Evolutionary conservation across 2,329 filamentous ascomycete genomes (phyloP).

Genomic region (Seiridium cupressi): DNA sequence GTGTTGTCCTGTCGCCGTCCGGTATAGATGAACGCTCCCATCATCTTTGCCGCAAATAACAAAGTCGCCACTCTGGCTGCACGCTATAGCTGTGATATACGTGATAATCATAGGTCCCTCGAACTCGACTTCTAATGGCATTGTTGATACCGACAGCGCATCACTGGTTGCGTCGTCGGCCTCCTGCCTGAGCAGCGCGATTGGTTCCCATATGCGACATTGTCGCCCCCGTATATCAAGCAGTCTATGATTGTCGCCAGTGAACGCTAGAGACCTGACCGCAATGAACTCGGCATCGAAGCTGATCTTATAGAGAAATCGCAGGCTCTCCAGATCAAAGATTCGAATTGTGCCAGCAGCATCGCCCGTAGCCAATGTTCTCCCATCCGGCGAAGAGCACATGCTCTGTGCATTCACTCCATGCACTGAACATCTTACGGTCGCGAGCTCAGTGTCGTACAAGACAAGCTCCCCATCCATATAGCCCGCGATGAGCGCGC

Average conservation of each 20-base stretch:
- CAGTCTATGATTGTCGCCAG: background rate
- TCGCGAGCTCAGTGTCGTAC: background rate
- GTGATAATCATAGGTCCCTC: background rate
- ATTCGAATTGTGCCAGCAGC: background rate
- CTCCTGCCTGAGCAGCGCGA: background rate
- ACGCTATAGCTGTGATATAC: background rate
- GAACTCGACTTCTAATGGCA: background rate
- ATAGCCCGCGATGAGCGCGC: background rate
- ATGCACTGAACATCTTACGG: background rate
- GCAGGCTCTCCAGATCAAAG: background rate
- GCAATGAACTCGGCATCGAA: background rate
- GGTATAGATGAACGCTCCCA: background rate
- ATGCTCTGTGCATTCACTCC: background rate
- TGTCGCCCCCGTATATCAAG: background rate
- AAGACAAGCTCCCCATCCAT: background rate
- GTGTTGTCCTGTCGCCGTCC: background rate
- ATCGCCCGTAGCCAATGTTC: background rate
- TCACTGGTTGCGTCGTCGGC: background rate
- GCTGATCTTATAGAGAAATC: background rate
- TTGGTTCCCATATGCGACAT: background rate
- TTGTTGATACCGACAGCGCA: background rate
- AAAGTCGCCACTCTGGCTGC: background rate
- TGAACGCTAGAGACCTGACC: background rate
- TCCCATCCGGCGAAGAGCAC: background rate
- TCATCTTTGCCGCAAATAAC: background rate